These are phyloP conservation scores for Aphanomyces invadans DNA, from an alignment of 352 stramenopile genomes.

Conservation along the genomic window DNA sequence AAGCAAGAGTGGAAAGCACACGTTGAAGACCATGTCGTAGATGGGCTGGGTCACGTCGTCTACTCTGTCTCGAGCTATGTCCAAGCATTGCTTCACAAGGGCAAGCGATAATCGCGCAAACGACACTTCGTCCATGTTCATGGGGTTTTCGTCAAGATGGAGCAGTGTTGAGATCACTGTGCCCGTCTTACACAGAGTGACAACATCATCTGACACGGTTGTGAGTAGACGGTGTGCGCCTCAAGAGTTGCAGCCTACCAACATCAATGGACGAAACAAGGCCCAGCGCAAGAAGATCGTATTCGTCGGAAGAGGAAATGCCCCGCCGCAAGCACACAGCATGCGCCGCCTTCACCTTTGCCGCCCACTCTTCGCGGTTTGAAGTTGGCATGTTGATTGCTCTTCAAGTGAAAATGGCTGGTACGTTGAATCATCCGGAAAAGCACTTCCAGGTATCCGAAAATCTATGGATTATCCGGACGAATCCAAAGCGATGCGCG, in stretches of 20 bases:
- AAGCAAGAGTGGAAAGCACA: conserved; percentile 5
- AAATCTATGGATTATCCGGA: no score
- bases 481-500: no score
- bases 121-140: not conserved
- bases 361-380: not conserved
- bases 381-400: not conserved
- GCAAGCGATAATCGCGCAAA: conserved; percentile 9
- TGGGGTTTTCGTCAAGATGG: not conserved
- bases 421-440: conserved; percentile 6
- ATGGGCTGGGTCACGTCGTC: not conserved
- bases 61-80: not conserved
- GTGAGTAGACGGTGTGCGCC: not conserved
- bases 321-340: not conserved
- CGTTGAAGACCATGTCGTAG: not conserved
- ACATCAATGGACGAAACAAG: conserved; percentile 13
- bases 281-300: conserved; percentile 2
- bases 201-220: conserved; percentile 1
- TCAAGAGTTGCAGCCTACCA: not conserved
- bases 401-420: no score
- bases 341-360: not conserved
- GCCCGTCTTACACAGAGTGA: not conserved
- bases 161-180: conserved; percentile 9
- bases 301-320: not conserved
- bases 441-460: not conserved
- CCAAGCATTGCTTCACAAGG: conserved; percentile 6